These are phyloP conservation scores for Croton laevigatus DNA, from an alignment of 441 rosid species.

Conservation along the genomic window DNA sequence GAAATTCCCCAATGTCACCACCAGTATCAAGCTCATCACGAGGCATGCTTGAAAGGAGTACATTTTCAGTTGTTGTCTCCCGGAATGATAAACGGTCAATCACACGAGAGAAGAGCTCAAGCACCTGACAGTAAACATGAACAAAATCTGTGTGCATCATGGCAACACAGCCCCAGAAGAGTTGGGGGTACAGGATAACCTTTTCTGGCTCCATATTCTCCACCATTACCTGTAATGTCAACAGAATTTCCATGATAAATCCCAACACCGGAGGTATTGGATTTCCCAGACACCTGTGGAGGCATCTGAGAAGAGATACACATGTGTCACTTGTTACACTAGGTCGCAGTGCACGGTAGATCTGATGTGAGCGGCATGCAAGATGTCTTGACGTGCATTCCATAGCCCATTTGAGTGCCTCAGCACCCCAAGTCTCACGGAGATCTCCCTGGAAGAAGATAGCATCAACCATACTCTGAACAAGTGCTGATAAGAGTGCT, in stretches of 20 bases:
- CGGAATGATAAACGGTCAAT: conserved; percentile 84
- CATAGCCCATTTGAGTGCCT: conserved; percentile 99
- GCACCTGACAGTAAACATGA: conserved; percentile 96
- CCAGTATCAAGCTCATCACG: conserved; percentile 67
- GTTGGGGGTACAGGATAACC: conserved; percentile 95
- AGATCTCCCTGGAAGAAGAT: conserved; percentile 99
- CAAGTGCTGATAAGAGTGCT: conserved; percentile 92
- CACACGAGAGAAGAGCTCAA: conserved; percentile 91
- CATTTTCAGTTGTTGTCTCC: conserved; percentile 94
- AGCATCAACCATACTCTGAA: conserved; percentile 99
- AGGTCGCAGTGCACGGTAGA: conserved; percentile 95
- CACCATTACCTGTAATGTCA: conserved; percentile 97
- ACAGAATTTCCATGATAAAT: conserved; percentile 91
- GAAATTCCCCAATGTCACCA: conserved; percentile 62
- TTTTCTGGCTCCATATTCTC: conserved; percentile 99
- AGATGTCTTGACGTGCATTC: conserved; percentile 98
- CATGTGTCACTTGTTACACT: conserved; percentile 94
- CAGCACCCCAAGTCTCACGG: conserved; percentile 97
- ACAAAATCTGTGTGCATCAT: conserved; percentile 99
- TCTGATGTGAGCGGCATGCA: conserved; percentile 98
- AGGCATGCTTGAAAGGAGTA: conserved; percentile 98
- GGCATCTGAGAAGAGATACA: conserved; percentile 92
- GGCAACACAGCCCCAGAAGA: conserved; percentile 98
- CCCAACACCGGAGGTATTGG: conserved; percentile 97
- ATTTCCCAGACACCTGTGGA: conserved; percentile 94